A percentile compares a stretch with the other conserved stretches of the same genome.
phyloP scores from a whole-genome alignment of 83 land plant genomes.

The Picea abies region DNA sequence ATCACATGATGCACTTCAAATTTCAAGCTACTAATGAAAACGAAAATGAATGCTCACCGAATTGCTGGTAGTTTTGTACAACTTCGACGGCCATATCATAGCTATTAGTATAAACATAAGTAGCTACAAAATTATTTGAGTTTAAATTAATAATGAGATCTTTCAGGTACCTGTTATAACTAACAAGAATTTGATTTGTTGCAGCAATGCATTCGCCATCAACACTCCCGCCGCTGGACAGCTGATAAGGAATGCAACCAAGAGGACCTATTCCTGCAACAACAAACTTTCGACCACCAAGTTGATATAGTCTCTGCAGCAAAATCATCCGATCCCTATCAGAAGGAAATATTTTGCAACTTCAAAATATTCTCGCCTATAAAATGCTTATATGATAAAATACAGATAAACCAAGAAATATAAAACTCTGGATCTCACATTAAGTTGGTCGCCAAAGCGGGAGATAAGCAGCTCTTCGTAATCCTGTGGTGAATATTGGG shows the following conservation, averaged over 20 bases:
- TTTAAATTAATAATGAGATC: slow-evolving; percentile 42
- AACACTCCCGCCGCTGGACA: slow-evolving; percentile 30
- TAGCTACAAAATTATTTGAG: slow-evolving; percentile 33
- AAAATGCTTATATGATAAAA: not conserved
- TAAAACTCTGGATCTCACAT: slow-evolving; percentile 14
- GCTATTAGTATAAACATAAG: slow-evolving; percentile 54
- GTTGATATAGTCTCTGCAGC: slow-evolving; percentile 60
- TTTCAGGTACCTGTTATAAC: slow-evolving; percentile 44
- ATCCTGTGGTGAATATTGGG: slow-evolving; percentile 18
- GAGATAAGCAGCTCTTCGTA: slow-evolving; percentile 42
- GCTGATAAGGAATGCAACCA: slow-evolving; percentile 76
- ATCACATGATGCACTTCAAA: too few relatives aligned
- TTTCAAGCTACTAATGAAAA: not conserved
- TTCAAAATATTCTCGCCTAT: not conserved
- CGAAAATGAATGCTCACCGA: slow-evolving; percentile 38
- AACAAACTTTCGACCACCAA: slow-evolving; percentile 70
- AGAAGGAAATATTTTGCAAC: not conserved
- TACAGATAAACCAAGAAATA: not conserved
- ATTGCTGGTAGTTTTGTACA: slow-evolving; percentile 29
- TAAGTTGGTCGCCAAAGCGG: slow-evolving; percentile 44
- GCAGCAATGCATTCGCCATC: slow-evolving; percentile 34
- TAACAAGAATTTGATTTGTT: slow-evolving; percentile 45
- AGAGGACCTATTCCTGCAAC: too few relatives aligned
- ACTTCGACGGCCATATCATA: slow-evolving; percentile 40
- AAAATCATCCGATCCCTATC: slow-evolving; percentile 46